Conservation (phyloP, 345 rosid genomes). For the Syzygium aromaticum region DNA sequence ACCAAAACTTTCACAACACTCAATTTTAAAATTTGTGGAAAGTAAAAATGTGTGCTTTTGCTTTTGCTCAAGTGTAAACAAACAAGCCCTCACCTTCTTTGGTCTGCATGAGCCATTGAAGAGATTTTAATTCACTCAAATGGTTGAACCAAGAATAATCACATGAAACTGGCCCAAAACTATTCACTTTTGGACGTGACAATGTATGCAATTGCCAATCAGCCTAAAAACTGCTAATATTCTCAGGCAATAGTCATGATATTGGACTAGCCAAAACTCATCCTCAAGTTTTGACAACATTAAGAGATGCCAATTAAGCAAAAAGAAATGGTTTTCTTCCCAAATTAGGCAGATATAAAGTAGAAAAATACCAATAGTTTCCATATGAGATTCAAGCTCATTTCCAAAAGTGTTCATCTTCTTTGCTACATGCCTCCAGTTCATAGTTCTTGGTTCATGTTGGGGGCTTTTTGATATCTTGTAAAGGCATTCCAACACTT, state of each 20-base stretch:
- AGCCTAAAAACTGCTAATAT: neutral
- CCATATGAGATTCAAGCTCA: conserved; percentile 30
- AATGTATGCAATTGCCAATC: neutral
- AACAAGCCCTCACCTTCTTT: neutral
- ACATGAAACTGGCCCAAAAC: neutral
- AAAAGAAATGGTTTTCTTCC: neutral
- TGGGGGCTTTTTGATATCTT: conserved; percentile 50
- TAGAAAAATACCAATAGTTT: conserved; percentile 25
- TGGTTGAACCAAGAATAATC: neutral
- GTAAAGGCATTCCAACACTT: conserved; percentile 79
- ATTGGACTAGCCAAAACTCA: neutral
- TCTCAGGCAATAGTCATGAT: neutral
- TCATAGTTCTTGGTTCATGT: conserved; percentile 64
- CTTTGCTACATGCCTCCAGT: conserved; percentile 80
- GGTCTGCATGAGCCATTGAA: neutral
- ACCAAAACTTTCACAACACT: neutral
- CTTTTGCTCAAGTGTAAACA: neutral
- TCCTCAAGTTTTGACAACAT: neutral
- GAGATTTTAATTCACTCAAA: neutral
- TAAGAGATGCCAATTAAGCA: neutral
- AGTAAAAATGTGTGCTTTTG: neutral
- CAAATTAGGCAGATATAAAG: neutral
- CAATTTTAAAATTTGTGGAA: neutral
- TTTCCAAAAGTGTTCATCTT: conserved; percentile 67
- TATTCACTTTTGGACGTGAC: neutral